Base-by-base conservation (phyloP, 305 asterid genomes). In the Fraxinus platypoda region DNA sequence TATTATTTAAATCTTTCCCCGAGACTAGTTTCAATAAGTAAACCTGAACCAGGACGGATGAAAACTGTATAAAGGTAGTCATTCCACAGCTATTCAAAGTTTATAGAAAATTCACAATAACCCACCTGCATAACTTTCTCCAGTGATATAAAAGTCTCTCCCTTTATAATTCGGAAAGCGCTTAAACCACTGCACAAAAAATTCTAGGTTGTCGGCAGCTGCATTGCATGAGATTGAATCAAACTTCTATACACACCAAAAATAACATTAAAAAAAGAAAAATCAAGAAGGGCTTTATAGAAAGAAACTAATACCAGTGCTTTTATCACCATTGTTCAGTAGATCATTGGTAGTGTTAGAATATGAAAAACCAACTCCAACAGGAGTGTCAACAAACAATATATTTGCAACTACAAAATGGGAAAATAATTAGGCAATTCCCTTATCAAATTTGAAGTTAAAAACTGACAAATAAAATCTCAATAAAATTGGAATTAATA, bases 51-150 rank as follows among this genome's bases (percentile, higher is more conserved):
- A 31, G 34, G 34, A 31, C 5, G 33, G 33, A 30, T 2, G 4
- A 30, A 30, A 30, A 30, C 34, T 31, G 34, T 0, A 31, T 37
- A 37, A 37, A 37, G 31, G 76, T 71, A 77, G n/a, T 74, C 75
- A 34, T 15, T 64, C 13, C 13, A 23, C 0, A 62, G 21, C 2
- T 12, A 38, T 30, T 25, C 72, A 30, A 78, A 8, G 52, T 38
- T 28, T 31, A 62, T 43, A 35, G 49, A 57, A 81, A 74, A 78
- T 46, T 57, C 59, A 41, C 26, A 76, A 75, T 46, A 15, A 82
- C 87, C 34, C 85, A 95, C 99, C 98, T 75, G 97, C 98, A 82
- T 95, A 95, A 87, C 98, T 94, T 86, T 95, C 99, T 87, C 99
- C 98, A 30, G 93, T 30, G 41, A 94, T 79, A 79, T 92, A 95